Conservation (phyloP, 257 asterid genomes). For the Salvia hispanica region DNA sequence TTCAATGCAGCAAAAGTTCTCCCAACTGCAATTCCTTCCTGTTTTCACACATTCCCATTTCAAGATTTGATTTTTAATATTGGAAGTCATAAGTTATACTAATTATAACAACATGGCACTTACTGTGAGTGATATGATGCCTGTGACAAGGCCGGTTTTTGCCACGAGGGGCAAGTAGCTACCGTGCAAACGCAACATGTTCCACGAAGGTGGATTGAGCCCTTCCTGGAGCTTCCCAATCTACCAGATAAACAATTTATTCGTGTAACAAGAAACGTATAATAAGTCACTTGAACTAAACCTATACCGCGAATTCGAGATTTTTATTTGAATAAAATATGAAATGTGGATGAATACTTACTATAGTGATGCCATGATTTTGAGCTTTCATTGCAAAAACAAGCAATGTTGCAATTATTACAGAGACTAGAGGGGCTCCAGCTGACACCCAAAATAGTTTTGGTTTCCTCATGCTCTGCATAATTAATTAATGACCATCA, state of each 20-base stretch:
- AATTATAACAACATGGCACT: not conserved
- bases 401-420: conserved; percentile 66
- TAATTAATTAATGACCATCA: not conserved
- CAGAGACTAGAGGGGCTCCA: conserved; percentile 82
- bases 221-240: conserved; percentile 83
- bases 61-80: no score
- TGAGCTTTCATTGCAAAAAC: conserved; percentile 74
- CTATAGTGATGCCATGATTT: conserved; percentile 77
- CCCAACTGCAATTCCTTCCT: conserved; percentile 97
- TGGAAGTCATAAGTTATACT: no score
- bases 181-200: conserved; percentile 73
- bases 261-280: no score
- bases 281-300: no score
- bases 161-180: conserved; percentile 60
- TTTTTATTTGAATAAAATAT: no score
- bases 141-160: conserved; percentile 86
- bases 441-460: conserved; percentile 94
- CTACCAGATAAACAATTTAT: conserved; percentile 25
- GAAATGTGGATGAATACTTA: conserved; percentile 11
- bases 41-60: not conserved
- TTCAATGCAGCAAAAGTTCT: conserved; percentile 90
- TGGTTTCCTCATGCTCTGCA: conserved; percentile 77
- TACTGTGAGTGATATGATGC: conserved; percentile 85
- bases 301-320: no score
- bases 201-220: conserved; percentile 86